Evolutionary conservation across 2,329 filamentous ascomycete species (phyloP).

Genomic region (Canariomyces notabilis): DNA sequence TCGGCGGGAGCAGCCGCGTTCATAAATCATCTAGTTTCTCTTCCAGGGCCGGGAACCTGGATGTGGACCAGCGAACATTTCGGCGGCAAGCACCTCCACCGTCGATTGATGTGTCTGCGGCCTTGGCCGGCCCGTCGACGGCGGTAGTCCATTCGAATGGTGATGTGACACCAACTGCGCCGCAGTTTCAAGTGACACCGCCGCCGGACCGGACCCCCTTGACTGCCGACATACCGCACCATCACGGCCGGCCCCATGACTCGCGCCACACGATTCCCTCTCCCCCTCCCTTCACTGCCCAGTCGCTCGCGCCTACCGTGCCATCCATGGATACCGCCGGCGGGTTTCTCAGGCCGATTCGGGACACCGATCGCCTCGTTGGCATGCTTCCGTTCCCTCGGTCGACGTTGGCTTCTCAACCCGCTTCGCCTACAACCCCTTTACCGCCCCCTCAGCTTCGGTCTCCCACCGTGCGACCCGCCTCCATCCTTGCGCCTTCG

Average conservation of each 20-base stretch:
- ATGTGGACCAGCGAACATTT: slow-evolving; percentile 56
- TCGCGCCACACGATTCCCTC: slow-evolving; percentile 45
- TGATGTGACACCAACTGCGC: slow-evolving; percentile 57
- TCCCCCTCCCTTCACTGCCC: slow-evolving; percentile 49
- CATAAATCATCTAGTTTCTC: slow-evolving; percentile 50
- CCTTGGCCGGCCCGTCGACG: slow-evolving; percentile 44
- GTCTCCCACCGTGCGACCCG: slow-evolving; percentile 51
- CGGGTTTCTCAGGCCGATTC: slow-evolving; percentile 72
- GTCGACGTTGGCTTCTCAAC: slow-evolving; percentile 73
- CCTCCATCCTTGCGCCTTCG: slow-evolving; percentile 47
- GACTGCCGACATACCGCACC: slow-evolving; percentile 24
- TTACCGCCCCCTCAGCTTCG: slow-evolving; percentile 60
- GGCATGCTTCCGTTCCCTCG: slow-evolving; percentile 72
- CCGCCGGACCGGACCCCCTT: slow-evolving; percentile 67
- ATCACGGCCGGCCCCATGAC: slow-evolving; percentile 44
- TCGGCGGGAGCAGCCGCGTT: slow-evolving; percentile 44
- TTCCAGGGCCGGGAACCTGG: slow-evolving; percentile 48
- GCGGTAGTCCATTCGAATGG: slow-evolving; percentile 35
- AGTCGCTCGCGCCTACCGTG: slow-evolving; percentile 63
- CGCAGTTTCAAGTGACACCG: slow-evolving; percentile 61
- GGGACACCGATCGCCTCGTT: slow-evolving; percentile 75
- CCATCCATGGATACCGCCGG: slow-evolving; percentile 65
- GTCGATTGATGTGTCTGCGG: slow-evolving; percentile 70
- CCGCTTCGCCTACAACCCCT: slow-evolving; percentile 84
- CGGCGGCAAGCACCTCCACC: slow-evolving; percentile 80